Conservation (phyloP, 2,329 filamentous ascomycete genomes). For the Pseudopyricularia javanii region DNA sequence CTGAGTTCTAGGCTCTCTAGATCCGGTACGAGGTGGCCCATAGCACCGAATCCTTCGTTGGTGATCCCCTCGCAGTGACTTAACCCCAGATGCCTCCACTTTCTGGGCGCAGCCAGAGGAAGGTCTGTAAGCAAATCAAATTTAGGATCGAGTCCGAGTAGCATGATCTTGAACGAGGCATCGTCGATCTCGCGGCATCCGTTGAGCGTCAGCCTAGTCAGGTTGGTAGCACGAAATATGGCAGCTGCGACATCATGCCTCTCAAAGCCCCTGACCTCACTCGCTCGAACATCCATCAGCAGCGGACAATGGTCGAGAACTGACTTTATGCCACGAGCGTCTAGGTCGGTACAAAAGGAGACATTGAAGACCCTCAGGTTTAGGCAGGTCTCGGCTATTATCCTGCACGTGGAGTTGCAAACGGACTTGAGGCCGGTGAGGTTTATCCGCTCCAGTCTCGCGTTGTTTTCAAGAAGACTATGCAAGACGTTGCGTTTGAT, state of each 20-base stretch:
- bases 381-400: slow-evolving; percentile 70
- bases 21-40: slow-evolving; percentile 64
- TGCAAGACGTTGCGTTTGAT: slow-evolving; percentile 60
- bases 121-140: slow-evolving; percentile 69
- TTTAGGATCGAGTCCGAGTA: slow-evolving; percentile 65
- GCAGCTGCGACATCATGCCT: slow-evolving; percentile 58
- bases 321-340: slow-evolving; percentile 60
- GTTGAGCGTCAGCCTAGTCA: slow-evolving; percentile 72
- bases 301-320: slow-evolving; percentile 62
- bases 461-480: slow-evolving; percentile 62
- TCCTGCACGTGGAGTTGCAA: slow-evolving; percentile 74
- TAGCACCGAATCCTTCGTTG: slow-evolving; percentile 53
- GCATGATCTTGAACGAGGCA: slow-evolving; percentile 56
- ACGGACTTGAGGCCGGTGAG: slow-evolving; percentile 70
- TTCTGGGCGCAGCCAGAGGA: slow-evolving; percentile 64
- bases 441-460: slow-evolving; percentile 70
- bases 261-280: slow-evolving; percentile 72
- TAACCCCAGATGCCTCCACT: slow-evolving; percentile 72
- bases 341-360: slow-evolving; percentile 84
- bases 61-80: slow-evolving; percentile 68
- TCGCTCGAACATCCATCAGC: slow-evolving; percentile 68
- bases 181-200: slow-evolving; percentile 73
- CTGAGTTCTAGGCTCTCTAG: slow-evolving; percentile 76
- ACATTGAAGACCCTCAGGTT: slow-evolving; percentile 78
- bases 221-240: slow-evolving; percentile 67